Conservation (phyloP, 441 rosid genomes). For the Erysimum cheiri region DNA sequence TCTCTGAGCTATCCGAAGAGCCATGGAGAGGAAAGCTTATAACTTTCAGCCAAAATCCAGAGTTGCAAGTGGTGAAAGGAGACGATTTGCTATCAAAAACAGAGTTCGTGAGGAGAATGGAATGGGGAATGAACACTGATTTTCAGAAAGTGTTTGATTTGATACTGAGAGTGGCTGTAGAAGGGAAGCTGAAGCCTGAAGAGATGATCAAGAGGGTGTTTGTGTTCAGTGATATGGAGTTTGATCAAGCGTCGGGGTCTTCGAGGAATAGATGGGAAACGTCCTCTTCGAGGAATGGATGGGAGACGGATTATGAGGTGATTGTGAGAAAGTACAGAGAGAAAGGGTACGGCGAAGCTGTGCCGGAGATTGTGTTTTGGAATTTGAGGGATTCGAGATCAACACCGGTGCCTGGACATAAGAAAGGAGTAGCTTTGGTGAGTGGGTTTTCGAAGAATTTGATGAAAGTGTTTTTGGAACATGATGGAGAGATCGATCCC, state of each 20-base stretch:
- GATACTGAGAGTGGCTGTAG: conserved; percentile 50
- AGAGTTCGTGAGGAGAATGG: conserved; percentile 44
- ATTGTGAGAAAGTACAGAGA: conserved; percentile 51
- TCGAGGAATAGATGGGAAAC: conserved; percentile 2
- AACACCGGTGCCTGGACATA: conserved; percentile 51
- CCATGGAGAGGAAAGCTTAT: conserved; percentile 72
- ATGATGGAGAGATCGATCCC: conserved; percentile 47
- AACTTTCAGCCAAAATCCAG: conserved; percentile 56
- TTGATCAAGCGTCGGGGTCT: conserved; percentile 40
- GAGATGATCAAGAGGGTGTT: conserved; percentile 58
- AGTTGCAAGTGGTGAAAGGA: conserved; percentile 53
- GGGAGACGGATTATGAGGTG: conserved; percentile 56
- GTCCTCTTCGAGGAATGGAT: neutral
- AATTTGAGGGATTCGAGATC: conserved; percentile 63
- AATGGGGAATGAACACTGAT: conserved; percentile 47
- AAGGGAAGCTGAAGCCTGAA: conserved; percentile 45
- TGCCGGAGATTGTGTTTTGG: conserved; percentile 70
- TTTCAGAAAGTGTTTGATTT: conserved; percentile 57
- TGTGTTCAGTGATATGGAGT: conserved; percentile 70
- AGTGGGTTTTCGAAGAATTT: conserved; percentile 71
- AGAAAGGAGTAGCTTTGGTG: conserved; percentile 61
- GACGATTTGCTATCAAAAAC: conserved; percentile 45
- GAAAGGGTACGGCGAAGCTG: conserved; percentile 52
- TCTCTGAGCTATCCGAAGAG: conserved; percentile 58
- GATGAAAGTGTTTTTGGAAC: conserved; percentile 57